Base-by-base conservation (phyloP, 78 protist genomes). In the Dictyostelium brefeldianum region DNA sequence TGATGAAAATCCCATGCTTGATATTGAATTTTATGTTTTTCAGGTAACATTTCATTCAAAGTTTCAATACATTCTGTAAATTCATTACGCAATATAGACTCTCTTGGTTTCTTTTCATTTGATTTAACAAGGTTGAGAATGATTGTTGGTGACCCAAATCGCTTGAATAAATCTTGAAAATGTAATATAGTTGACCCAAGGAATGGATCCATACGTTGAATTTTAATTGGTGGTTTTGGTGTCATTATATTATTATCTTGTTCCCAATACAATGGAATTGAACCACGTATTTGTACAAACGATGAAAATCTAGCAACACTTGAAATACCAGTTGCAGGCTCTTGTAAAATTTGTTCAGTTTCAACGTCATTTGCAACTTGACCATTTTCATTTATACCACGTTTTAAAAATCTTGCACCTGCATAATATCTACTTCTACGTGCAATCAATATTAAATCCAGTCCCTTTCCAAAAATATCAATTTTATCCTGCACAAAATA, bases 341-440 rank as follows among this genome's bases (percentile, higher is more conserved):
- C 93, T 46, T 87, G 93, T 12, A 98, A 82, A 10, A 99, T 97
- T 92, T 98, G 99, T 95, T 99, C 99, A 5, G 95, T 91, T 95
- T 99, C 99, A 3, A 98, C 98, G 64, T 98, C 97, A 43, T 99
- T 99, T 6, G 99, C 99, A n/a, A 97, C 99, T 27, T 94, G 81
- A 10, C 96, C 96, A 48, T 80, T 54, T 15, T 97, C 97, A 41
- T 85, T 96, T 47, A 96, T 81, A 2, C 99, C 99, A 18, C 99
- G 96, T 94, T 99, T 99, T 18, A 98, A 91, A 75, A 95, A 98
- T 29, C 99, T 96, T 22, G 99, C 97, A 36, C 99, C 99, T 4
- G 99, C 99, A 56, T 83, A 99, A 29, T 87, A 54, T 18, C 99
- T 83, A 14, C 98, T 94, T 3, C 99, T 69, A 22, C 99, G 73